Base-by-base conservation (phyloP, 768 basidiomycete species). In the Russula emetica region DNA sequence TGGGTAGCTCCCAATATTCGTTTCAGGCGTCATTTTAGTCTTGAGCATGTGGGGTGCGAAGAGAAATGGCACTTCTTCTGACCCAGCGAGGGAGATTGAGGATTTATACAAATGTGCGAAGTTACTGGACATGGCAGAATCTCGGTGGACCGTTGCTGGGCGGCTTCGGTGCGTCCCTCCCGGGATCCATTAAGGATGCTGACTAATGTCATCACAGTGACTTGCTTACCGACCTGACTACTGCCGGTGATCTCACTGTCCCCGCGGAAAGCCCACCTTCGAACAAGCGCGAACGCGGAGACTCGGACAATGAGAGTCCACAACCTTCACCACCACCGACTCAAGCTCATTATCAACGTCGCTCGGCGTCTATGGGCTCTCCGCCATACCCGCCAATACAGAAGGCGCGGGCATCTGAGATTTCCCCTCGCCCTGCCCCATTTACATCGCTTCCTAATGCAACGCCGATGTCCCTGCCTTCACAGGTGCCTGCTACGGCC, bases 31-130 rank as follows among this genome's bases (percentile, higher is more conserved):
- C 44, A 77, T 85, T 26, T 74, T 85, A 6, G 72, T 87, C 45
- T 73, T 86, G 40, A 82, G 82, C 44, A 77, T 86, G 16, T 85
- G 79, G 85, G 82, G 76, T 54, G 80, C 76, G 55, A 80, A 77
- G 67, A 76, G 75, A 56, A 74, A 74, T 32, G 78, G 83, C 8
- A 64, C 77, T 20, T 69, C 70, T 5, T 71, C 70, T 9, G 82
- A 84, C 62, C 69, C 79, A 0, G 69, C 71, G 10, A 74, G 76
- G 56, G 81, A 84, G 54, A 77, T 83, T 72, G 72, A 73, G 22
- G 83, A 86, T 64, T 79, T 86, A 24, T 74, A 79, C 60, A 78
- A 78, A 60, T 84, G 82, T 67, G 76, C 84, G 71, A 69, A 74
- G 28, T 18, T 71, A 42, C 49, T 71, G 7, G 58, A 67, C 22